Base-by-base conservation (phyloP, 495 filamentous ascomycete species). In the Lophiotrema nucula region DNA sequence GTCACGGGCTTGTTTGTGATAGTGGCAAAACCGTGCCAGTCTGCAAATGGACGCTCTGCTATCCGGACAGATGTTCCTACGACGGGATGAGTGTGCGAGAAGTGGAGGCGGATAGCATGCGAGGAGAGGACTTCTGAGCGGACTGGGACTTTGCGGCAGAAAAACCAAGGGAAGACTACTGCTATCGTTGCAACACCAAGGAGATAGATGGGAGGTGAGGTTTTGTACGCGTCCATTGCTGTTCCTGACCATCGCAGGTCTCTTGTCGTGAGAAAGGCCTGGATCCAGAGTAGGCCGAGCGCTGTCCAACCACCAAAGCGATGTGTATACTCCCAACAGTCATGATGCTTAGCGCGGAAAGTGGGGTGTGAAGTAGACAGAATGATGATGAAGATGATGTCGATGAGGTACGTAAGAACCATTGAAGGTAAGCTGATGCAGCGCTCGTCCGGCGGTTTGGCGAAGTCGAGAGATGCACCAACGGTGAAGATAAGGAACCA, bases 401-500 rank as follows among this genome's bases (percentile, higher is more conserved):
- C 18, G 15, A 61, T 35, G 13, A 61, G 6, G 26, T 55, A 61
- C 4, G 58, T 61, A 13, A 61, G 10, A 5, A 50, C 24, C 21
- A 49, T 38, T 8, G 58, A 48, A 8, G 21, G 22, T 11, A 48
- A 18, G 24, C 27, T 55, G 0, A 61, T 28, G 47, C 50, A 61
- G 5, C 50, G 38, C 5, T 46, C 12, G 1, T 24, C 2, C 1
- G 39, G 21, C 12, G 58, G 50, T 19, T 54, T 54, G 11, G 43
- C 31, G 25, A 61, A 35, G 15, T 61, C 58, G 0, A 54, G 15
- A 21, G 21, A 44, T 8, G 53, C 61, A n/a, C 55, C 57, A 23
- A 49, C n/a, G 19, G 56, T 56, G 38, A 64, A 59, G 37, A 64
- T 47, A 27, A 58, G 38, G 70, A 88, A 90, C 89, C 89, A 93